Conservation (phyloP, 1,284 basidiomycete species). For the Meripilus lineatus region DNA sequence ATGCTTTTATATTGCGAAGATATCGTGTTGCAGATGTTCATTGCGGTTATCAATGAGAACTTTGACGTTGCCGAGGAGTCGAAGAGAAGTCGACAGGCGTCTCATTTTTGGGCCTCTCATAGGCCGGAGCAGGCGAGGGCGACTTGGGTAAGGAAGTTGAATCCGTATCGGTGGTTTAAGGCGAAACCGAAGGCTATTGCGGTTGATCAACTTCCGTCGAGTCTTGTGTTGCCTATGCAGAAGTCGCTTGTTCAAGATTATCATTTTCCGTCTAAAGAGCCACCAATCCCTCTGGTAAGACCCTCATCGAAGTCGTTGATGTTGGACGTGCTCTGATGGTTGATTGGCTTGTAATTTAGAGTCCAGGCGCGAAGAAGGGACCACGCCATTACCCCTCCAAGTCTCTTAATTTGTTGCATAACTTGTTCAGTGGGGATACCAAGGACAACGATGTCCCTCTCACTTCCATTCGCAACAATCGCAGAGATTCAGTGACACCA, state of each 20-base stretch:
- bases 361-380: conserved; percentile 15
- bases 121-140: conserved; percentile 47
- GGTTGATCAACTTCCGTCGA: conserved; percentile 67
- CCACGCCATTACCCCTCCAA: conserved; percentile 47
- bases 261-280: conserved; percentile 34
- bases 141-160: conserved; percentile 74
- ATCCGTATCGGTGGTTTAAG: conserved; percentile 85
- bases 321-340: no score
- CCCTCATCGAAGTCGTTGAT: no score
- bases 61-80: conserved; percentile 91
- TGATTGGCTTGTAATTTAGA: conserved; percentile 15
- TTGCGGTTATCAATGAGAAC: conserved; percentile 98
- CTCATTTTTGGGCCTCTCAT: conserved; percentile 56
- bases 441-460: conserved; percentile 58
- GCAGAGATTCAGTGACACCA: conserved; percentile 37
- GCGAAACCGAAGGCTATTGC: conserved; percentile 71
- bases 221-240: conserved; percentile 72
- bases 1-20: conserved; percentile 40
- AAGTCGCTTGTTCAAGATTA: conserved; percentile 69
- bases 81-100: conserved; percentile 82
- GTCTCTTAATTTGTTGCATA: conserved; percentile 57
- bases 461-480: conserved; percentile 43
- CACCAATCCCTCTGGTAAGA: conserved; percentile 6
- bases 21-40: conserved; percentile 97
- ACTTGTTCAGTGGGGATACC: conserved; percentile 61